Evolutionary conservation across 2,329 filamentous ascomycete genomes (phyloP).

Genomic region (Neodidymelliopsis sp.): DNA sequence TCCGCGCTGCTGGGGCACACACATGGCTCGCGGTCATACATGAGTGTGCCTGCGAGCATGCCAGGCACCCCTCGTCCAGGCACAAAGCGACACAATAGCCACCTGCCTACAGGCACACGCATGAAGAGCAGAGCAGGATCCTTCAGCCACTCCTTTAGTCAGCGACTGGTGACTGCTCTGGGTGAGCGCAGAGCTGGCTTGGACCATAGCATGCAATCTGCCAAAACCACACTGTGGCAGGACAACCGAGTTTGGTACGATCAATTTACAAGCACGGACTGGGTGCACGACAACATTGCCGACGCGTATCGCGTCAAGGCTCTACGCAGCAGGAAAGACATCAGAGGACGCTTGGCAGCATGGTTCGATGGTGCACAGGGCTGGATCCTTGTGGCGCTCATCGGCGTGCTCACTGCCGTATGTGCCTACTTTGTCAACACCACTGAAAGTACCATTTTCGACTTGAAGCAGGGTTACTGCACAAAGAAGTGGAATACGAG

Average conservation of each 20-base stretch:
- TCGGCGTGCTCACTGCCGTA: slow-evolving; percentile 83
- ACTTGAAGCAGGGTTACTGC: slow-evolving; percentile 92
- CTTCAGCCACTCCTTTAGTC: slow-evolving; percentile 47
- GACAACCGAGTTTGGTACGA: slow-evolving; percentile 98
- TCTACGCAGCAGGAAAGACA: slow-evolving; percentile 80
- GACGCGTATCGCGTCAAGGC: slow-evolving; percentile 90
- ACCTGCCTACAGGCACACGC: slow-evolving; percentile 39
- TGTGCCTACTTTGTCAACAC: slow-evolving; percentile 91
- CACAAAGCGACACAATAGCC: slow-evolving; percentile 48
- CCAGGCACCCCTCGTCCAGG: slow-evolving; percentile 53
- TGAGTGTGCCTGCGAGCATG: slow-evolving; percentile 49
- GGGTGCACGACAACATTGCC: slow-evolving; percentile 97
- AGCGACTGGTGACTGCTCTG: slow-evolving; percentile 67
- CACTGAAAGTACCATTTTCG: slow-evolving; percentile 83
- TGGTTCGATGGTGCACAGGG: slow-evolving; percentile 89
- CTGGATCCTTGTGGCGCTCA: slow-evolving; percentile 91
- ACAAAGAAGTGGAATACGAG: slow-evolving; percentile 72
- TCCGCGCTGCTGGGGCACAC: slow-evolving; percentile 56
- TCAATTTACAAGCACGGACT: slow-evolving; percentile 96
- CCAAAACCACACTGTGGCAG: slow-evolving; percentile 70
- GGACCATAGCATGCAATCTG: slow-evolving; percentile 65
- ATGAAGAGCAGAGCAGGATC: slow-evolving; percentile 45
- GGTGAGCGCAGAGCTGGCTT: slow-evolving; percentile 57
- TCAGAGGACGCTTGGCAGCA: slow-evolving; percentile 78
- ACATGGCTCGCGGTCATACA: slow-evolving; percentile 51